These are phyloP conservation scores for Fusarium piperis DNA, from an alignment of 2,329 filamentous ascomycete genomes.

Conservation along the genomic window DNA sequence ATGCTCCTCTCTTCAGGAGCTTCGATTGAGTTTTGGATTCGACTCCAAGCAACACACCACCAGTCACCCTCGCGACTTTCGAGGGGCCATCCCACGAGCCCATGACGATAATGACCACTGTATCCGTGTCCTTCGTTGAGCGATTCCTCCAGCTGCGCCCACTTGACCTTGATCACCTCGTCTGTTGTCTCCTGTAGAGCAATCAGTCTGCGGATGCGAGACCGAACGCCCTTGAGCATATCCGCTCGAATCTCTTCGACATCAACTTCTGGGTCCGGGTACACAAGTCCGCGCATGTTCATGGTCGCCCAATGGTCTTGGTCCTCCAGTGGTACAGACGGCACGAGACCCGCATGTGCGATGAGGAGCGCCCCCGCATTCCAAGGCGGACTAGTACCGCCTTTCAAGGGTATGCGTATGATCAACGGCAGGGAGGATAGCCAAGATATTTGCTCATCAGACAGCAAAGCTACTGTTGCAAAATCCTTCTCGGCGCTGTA, in stretches of 20 bases:
- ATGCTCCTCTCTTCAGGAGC: slow-evolving; percentile 56
- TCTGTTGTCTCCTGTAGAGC: slow-evolving; percentile 7
- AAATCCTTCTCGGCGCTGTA: slow-evolving; percentile 32
- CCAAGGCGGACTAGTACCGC: slow-evolving; percentile 17
- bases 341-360: slow-evolving; percentile 84
- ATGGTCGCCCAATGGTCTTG: slow-evolving; percentile 82
- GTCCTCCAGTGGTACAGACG: slow-evolving; percentile 71
- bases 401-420: slow-evolving; percentile 17
- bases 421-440: slow-evolving; percentile 22
- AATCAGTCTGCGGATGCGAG: slow-evolving; percentile 11
- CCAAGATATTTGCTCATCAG: slow-evolving; percentile 20
- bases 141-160: neutral
- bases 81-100: neutral
- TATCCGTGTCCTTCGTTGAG: slow-evolving; percentile 6
- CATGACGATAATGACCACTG: neutral
- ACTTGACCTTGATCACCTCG: neutral
- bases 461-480: slow-evolving; percentile 21
- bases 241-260: slow-evolving; percentile 9
- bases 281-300: slow-evolving; percentile 84
- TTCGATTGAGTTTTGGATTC: slow-evolving; percentile 21
- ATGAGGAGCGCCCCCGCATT: slow-evolving; percentile 55
- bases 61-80: slow-evolving; percentile 27
- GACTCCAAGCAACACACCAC: slow-evolving; percentile 34
- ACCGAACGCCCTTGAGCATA: slow-evolving; percentile 26
- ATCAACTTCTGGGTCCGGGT: slow-evolving; percentile 40